phyloP scores from a whole-genome alignment of 768 basidiomycete genomes.

The Hydnum rufescens region DNA sequence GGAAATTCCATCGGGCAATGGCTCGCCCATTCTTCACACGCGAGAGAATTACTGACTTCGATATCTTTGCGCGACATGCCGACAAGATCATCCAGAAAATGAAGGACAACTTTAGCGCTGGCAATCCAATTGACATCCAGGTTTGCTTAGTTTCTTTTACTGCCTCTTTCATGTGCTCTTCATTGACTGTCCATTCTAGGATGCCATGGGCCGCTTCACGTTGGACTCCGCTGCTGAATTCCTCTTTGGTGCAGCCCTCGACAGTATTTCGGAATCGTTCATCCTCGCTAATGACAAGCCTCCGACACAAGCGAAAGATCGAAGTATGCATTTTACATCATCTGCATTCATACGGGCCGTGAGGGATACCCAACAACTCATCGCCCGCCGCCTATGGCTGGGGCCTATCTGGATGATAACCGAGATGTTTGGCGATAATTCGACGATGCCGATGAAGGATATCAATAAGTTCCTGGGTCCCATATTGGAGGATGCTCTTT shows the following conservation, averaged over 20 bases:
- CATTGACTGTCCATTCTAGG: too few species aligned
- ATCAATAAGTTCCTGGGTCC: conserved; percentile 6
- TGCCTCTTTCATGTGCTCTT: too few species aligned
- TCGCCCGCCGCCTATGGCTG: conserved; percentile 22
- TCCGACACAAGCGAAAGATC: not conserved
- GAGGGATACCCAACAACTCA: conserved; percentile 26
- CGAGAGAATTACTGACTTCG: conserved; percentile 37
- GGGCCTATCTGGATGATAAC: conserved; percentile 27
- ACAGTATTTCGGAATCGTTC: conserved; percentile 30
- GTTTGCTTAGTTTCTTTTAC: conserved; percentile 25
- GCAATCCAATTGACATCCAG: conserved; percentile 35
- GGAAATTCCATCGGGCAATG: conserved; percentile 58
- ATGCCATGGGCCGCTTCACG: conserved; percentile 40
- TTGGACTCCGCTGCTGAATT: conserved; percentile 49
- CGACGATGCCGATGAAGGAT: not conserved
- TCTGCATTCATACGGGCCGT: conserved; percentile 24
- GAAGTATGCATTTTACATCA: conserved; percentile 23
- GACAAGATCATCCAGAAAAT: conserved; percentile 23
- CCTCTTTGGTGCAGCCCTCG: conserved; percentile 38
- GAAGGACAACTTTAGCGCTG: conserved; percentile 24
- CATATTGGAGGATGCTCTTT: not conserved
- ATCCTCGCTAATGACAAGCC: too few species aligned
- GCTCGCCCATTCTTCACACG: conserved; percentile 51
- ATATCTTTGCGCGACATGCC: conserved; percentile 37
- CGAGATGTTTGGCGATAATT: conserved; percentile 24